Base-by-base conservation (phyloP, 768 basidiomycete genomes). In the Tulasnella sp. region DNA sequence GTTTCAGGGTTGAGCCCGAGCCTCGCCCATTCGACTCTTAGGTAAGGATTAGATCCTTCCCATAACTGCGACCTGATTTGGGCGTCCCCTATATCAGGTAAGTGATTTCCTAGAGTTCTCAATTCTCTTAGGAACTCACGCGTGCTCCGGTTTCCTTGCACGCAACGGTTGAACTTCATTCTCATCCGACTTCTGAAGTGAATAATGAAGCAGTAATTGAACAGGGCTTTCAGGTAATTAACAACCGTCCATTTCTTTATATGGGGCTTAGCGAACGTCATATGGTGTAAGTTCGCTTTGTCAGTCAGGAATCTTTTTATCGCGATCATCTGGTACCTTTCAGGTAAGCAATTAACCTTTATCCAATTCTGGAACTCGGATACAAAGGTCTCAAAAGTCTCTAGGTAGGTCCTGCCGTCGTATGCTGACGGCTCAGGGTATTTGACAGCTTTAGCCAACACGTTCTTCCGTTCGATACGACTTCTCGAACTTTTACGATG, bases 121-220 rank as follows among this genome's bases (percentile, higher is more conserved):
- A 77, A 31, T 16, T 77, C 44, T 28, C 76, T 24, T 5, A 77
- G 31, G 48, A 77, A 77, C 28, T 77, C 76, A 6, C 50, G 5
- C n/a, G 64, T 46, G n/a, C n/a, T 77, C 11, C 48, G 22, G 22
- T 16, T 58, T 5, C 76, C 74, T 75, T 75, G 74, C 41, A 11
- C n/a, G 44, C 74, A 75, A 14, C 41, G n/a, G n/a, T n/a, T n/a
- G n/a, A n/a, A n/a, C n/a, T n/a, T n/a, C n/a, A n/a, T n/a, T n/a
- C n/a, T n/a, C 42, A 77, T 77, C 28, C 64, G 44, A 22, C 40
- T 24, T 31, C 76, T n/a, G 41, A 77, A 77, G 34, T 77, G 41
- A 24, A n/a, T 24, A 60, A 44, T 8, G 41, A 77, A 77, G 50
- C 76, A 77, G 34, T 77, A 28, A 44, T 77, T 41, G 34, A 77